phyloP scores from a whole-genome alignment of 2,329 filamentous ascomycete species.

The Ophiocordyceps polyrhachis-furcata region DNA sequence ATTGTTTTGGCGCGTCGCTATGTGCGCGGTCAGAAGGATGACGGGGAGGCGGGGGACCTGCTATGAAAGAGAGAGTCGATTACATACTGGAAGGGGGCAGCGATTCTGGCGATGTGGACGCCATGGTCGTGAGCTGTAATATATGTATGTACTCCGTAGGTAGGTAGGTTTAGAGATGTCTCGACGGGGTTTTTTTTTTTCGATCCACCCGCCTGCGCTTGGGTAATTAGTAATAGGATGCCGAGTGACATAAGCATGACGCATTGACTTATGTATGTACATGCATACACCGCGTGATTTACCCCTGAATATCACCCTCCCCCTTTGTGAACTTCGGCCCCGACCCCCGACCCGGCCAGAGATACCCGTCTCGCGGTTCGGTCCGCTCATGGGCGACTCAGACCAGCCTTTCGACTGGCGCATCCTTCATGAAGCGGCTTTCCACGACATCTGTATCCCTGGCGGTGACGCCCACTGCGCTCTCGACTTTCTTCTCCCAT shows the following conservation, averaged over 20 bases:
- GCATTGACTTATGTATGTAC: not conserved
- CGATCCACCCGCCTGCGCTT: not conserved
- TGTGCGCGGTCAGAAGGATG: not conserved
- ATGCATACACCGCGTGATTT: not conserved
- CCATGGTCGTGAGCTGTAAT: constrained; percentile 7
- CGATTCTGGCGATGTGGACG: constrained; percentile 8
- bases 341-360: not conserved
- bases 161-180: not conserved
- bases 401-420: not conserved
- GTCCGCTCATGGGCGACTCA: not conserved
- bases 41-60: not conserved
- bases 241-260: not conserved
- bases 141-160: not conserved
- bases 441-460: constrained; percentile 68
- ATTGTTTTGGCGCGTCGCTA: constrained; percentile 38
- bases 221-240: not conserved
- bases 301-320: not conserved
- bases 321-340: not conserved
- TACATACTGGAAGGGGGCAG: constrained; percentile 14
- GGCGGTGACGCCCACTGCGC: constrained; percentile 71
- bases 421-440: constrained; percentile 28
- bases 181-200: not conserved
- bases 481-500: constrained; percentile 75
- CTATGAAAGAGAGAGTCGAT: not conserved
- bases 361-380: not conserved